These are phyloP conservation scores for Salix koriyanagi DNA, from an alignment of 345 rosid species.

Conservation along the genomic window DNA sequence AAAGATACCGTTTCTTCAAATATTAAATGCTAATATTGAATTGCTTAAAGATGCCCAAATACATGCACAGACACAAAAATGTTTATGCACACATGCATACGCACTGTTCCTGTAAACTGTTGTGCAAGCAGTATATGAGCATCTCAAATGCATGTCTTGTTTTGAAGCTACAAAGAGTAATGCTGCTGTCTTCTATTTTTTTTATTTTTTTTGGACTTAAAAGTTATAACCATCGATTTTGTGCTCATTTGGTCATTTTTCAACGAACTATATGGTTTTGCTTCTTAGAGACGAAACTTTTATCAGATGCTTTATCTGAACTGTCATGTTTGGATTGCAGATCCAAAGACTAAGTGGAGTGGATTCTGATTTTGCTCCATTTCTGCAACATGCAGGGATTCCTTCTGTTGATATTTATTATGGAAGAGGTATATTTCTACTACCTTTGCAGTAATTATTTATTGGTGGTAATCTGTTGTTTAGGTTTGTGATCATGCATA, in stretches of 20 bases:
- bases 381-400: conserved; percentile 88
- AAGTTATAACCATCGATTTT: not conserved
- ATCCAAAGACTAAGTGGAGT: conserved; percentile 77
- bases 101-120: not conserved
- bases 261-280: not conserved
- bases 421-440: conserved; percentile 63
- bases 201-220: too few species aligned
- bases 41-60: not conserved
- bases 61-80: not conserved
- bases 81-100: not conserved
- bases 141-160: not conserved
- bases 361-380: conserved; percentile 93
- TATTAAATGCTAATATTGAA: not conserved
- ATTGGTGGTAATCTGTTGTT: not conserved
- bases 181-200: not conserved
- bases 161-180: not conserved
- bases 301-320: not conserved
- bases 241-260: not conserved
- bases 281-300: conserved; percentile 11
- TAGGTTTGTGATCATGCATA: not conserved
- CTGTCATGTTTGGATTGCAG: conserved; percentile 38
- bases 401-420: conserved; percentile 84
- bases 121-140: not conserved
- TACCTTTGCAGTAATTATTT: not conserved
- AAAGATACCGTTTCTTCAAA: not conserved